Evolutionary conservation across 202 grass and related monocot species (phyloP).

Genomic region (Digitaria exilis): DNA sequence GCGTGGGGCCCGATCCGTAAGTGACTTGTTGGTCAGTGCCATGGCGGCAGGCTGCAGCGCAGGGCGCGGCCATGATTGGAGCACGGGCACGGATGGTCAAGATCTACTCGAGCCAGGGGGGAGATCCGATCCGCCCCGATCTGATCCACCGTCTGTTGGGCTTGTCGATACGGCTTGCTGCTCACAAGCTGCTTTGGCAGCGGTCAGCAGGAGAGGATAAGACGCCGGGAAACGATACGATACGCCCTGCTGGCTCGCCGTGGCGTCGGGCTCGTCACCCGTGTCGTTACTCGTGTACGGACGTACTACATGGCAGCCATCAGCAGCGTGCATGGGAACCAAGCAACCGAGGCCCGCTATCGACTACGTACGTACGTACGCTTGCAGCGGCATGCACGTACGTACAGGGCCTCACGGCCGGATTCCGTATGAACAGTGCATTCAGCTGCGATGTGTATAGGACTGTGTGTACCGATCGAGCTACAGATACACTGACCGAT

Average conservation of each 20-base stretch:
- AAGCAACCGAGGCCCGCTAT: background rate
- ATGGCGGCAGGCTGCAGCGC: too few species aligned
- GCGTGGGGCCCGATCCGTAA: background rate
- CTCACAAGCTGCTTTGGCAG: background rate
- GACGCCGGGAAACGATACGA: background rate
- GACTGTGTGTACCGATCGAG: background rate
- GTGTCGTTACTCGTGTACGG: background rate
- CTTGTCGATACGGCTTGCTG: constrained; percentile 20
- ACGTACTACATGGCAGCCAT: background rate
- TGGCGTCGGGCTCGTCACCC: background rate
- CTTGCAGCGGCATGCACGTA: too few species aligned
- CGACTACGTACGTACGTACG: too few species aligned
- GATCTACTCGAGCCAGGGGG: constrained; percentile 51
- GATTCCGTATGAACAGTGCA: background rate
- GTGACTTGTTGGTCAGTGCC: background rate
- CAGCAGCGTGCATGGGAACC: background rate
- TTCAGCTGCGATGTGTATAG: background rate
- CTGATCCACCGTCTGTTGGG: constrained; percentile 25
- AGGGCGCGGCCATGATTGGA: constrained; percentile 43
- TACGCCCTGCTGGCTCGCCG: background rate
- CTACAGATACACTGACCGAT: background rate
- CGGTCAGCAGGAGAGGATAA: background rate
- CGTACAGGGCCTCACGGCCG: constrained; percentile 40
- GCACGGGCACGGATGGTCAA: constrained; percentile 45
- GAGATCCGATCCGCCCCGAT: background rate